Base-by-base conservation (phyloP, 2,329 filamentous ascomycete species). In the Fusarium marasasianum region DNA sequence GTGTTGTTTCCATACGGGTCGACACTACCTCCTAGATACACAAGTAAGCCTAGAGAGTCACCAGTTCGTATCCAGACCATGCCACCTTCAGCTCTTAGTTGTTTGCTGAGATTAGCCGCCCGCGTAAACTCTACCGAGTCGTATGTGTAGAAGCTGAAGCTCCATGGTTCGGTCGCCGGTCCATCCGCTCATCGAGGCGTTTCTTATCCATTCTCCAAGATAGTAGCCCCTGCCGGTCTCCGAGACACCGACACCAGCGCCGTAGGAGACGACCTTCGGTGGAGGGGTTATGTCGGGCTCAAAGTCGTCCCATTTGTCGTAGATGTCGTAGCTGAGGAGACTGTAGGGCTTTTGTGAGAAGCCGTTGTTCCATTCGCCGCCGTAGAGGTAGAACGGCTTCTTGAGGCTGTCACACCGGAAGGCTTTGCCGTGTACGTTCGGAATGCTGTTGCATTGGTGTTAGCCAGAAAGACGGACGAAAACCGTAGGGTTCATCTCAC, bases 281-380 rank as follows among this genome's bases (percentile, higher is more conserved):
- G 57, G 62, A 8, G 57, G 57, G 4, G 44, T 15, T 38, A 64
- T 44, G 1, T 26, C 22, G 4, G 31, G 57, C 18, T 57, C 44
- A 18, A 63, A 64, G 24, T 64, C 56, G 10, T 62, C 56, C 62
- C 57, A 64, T 31, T 51, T 63, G 17, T 64, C 37, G 31, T 44
- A 38, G 44, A 64, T 40, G 1, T 63, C 62, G 17, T 64, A 64
- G 22, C 57, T 51, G 1, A 63, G 8, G 1, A 64, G 37, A 8
- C 44, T 64, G 3, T 38, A 64, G 6, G 57, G 37, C 1, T 63
- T 20, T 51, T 64, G 62, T 14, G 62, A 40, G 38, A 64, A 64
- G 3, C 38, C 31, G 17, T 51, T 15, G 31, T 64, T 64, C 62
- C 18, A 63, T 44, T 64, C 57, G 24, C 57, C 62, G 14, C 44